Evolutionary conservation across 345 rosid species (phyloP), one percentile per base, ranked within the genome.

Genomic region (Citrus reticulata): DNA sequence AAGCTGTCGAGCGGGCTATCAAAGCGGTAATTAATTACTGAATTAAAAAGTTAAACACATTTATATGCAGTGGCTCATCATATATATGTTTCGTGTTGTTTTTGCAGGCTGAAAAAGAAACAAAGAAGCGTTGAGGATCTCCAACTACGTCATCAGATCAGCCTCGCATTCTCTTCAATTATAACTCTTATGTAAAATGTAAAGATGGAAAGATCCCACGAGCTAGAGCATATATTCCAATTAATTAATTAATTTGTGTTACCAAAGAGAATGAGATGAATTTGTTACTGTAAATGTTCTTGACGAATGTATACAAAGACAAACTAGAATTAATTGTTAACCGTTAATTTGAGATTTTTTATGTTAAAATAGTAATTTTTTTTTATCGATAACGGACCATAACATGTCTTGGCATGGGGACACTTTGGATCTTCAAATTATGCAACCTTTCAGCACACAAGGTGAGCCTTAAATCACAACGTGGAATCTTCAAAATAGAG

Each of bases 41-140:
- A 46, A 46, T 13, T 11, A 46, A 46, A 13, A 46, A 46, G 51
- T 13, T 46, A 11, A 11, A 46, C 51, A 11, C 17, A 40, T 37
- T 40, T 17, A 32, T 65, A 65, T 34, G 65, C 19, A 61, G 65
- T 25, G 13, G 22, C 30, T 27, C 9, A 63, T 63, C 35, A 13
- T 63, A 1, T 7, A 2, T 20, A 20, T 19, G 49, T 39, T 79
- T 80, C 73, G 30, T 63, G 9, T 5, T 42, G 19, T 27, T 40
- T 30, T 75, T 81, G 77, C 88, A 95, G 98, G 97, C 98, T 75
- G 98, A 95, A 70, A 92, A 77, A 83, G 98, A 95, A 85, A 89
- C 90, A 29, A 95, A 83, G 90, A 95, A 78, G 87, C 89, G 69
- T 64, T 85, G 83, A 86, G 74, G 35, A 70, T 40, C 19, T 49